These are phyloP conservation scores for Rhodotorula glutinis DNA, from an alignment of 1,284 basidiomycete species.

Conservation along the genomic window DNA sequence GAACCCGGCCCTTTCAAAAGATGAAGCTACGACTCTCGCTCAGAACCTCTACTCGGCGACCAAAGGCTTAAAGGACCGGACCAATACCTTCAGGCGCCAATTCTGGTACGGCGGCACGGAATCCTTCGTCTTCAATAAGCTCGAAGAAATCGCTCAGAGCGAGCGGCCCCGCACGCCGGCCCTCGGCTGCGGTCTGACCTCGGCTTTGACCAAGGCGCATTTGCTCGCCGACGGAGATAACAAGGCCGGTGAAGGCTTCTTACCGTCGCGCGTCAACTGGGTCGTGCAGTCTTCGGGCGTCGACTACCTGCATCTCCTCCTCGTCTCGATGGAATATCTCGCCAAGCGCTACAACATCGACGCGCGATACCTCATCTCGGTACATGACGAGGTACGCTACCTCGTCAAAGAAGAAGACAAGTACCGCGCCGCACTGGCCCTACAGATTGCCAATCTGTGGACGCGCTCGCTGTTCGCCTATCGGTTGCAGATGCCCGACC, in stretches of 20 bases:
- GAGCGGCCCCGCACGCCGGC: constrained; percentile 87
- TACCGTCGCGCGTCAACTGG: constrained; percentile 98
- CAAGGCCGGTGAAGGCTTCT: constrained; percentile 76
- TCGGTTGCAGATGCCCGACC: constrained; percentile 89
- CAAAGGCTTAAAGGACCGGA: constrained; percentile 60
- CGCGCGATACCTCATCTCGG: constrained; percentile 92
- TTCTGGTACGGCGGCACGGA: constrained; percentile 98
- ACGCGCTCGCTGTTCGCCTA: constrained; percentile 88
- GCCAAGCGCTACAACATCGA: constrained; percentile 75
- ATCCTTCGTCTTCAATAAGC: constrained; percentile 97
- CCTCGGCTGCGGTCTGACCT: constrained; percentile 88
- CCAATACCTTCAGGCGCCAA: constrained; percentile 52
- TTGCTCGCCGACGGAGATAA: constrained; percentile 59
- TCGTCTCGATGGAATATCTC: constrained; percentile 91
- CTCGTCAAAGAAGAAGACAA: constrained; percentile 82
- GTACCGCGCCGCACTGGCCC: constrained; percentile 82
- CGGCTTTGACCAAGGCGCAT: constrained; percentile 83
- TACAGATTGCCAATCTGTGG: constrained; percentile 96
- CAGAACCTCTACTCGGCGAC: constrained; percentile 86
- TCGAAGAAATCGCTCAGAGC: constrained; percentile 89
- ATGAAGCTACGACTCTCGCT: constrained; percentile 75
- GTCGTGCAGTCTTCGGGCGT: constrained; percentile 98
- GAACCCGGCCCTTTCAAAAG: constrained; percentile 72
- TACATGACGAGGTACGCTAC: constrained; percentile 96
- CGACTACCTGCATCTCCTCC: constrained; percentile 94